These are phyloP conservation scores for Solanum etuberosum DNA, from an alignment of 257 asterid genomes.

Conservation along the genomic window DNA sequence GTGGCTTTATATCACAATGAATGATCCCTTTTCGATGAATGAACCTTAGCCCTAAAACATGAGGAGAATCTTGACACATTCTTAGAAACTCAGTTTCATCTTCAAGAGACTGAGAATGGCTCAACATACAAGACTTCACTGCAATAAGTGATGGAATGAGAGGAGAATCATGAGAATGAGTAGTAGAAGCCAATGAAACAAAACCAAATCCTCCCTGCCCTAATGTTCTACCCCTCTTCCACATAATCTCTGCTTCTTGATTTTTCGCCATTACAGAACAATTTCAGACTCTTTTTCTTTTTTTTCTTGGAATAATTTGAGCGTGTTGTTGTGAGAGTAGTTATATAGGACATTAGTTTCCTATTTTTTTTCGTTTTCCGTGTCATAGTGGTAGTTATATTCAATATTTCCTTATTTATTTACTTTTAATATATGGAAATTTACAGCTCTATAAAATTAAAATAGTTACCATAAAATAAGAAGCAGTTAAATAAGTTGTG, in stretches of 20 bases:
- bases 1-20: not conserved
- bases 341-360: too few species aligned
- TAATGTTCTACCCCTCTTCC: not conserved
- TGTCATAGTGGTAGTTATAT: too few species aligned
- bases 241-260: not conserved
- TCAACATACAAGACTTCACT: not conserved
- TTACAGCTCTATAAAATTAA: too few species aligned
- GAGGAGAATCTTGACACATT: not conserved
- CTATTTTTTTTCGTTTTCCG: too few species aligned
- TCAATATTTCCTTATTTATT: not conserved
- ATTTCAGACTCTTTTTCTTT: too few species aligned
- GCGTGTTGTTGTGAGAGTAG: too few species aligned
- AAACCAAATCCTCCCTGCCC: not conserved
- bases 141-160: not conserved
- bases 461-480: too few species aligned
- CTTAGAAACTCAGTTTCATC: not conserved
- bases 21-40: not conserved
- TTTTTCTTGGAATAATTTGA: too few species aligned
- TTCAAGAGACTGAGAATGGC: not conserved
- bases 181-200: not conserved
- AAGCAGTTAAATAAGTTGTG: too few species aligned
- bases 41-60: not conserved
- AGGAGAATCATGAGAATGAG: too few species aligned
- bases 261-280: not conserved
- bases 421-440: too few species aligned